Percentiles rank a stretch among this genome's conserved stretches.
phyloP scores from a whole-genome alignment of 768 basidiomycete genomes.

The Phanerochaete carnosa region DNA sequence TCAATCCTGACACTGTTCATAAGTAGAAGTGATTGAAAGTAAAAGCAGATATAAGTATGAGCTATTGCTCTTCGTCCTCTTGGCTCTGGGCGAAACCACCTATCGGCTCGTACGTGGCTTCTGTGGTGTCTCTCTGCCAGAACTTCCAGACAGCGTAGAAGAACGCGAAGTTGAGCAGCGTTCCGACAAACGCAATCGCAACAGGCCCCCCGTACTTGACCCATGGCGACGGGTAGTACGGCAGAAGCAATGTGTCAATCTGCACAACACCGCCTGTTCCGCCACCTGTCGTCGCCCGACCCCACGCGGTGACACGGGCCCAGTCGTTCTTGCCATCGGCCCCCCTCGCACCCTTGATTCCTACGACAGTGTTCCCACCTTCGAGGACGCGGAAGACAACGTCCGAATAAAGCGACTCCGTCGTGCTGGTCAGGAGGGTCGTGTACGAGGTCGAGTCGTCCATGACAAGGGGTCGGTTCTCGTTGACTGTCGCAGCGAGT shows the following conservation, averaged over 20 bases:
- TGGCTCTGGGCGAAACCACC: slow-evolving; percentile 73
- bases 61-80: slow-evolving; percentile 27
- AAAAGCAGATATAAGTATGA: not conserved
- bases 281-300: slow-evolving; percentile 67
- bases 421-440: slow-evolving; percentile 67
- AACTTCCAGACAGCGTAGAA: slow-evolving; percentile 69
- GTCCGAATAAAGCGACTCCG: slow-evolving; percentile 64
- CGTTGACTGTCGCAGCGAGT: slow-evolving; percentile 35
- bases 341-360: slow-evolving; percentile 72
- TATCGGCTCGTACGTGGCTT: slow-evolving; percentile 87
- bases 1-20: not conserved
- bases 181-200: slow-evolving; percentile 56
- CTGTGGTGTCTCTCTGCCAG: slow-evolving; percentile 73
- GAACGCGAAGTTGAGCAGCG: slow-evolving; percentile 60
- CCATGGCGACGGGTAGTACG: slow-evolving; percentile 89
- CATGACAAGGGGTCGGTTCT: slow-evolving; percentile 70
- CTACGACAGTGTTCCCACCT: slow-evolving; percentile 51
- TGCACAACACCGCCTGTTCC: slow-evolving; percentile 86
- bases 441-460: slow-evolving; percentile 70
- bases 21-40: not conserved
- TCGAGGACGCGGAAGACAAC: slow-evolving; percentile 68
- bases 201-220: slow-evolving; percentile 67
- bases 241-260: slow-evolving; percentile 79
- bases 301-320: slow-evolving; percentile 68
- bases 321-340: slow-evolving; percentile 60